These are phyloP conservation scores for Fusarium proliferatum DNA, from an alignment of 2,329 filamentous ascomycete genomes.

Conservation along the genomic window DNA sequence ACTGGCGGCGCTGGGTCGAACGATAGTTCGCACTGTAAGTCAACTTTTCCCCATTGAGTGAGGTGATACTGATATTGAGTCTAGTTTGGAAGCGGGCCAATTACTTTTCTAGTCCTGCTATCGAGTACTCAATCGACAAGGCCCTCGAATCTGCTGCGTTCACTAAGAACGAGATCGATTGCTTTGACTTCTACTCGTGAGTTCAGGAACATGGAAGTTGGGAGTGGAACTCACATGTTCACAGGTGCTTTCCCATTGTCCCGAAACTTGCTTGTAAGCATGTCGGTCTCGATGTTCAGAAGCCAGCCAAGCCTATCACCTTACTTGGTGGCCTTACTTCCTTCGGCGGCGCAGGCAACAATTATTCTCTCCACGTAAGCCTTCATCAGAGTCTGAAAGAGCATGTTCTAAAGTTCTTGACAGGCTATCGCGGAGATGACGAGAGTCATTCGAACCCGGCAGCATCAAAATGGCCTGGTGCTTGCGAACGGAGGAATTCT, in stretches of 20 bases:
- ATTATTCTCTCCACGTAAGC: conserved; percentile 75
- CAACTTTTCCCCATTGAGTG: accelerated
- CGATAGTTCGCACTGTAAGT: conserved; percentile 64
- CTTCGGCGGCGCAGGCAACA: conserved; percentile 77
- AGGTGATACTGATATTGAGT: accelerated
- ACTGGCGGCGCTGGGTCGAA: conserved; percentile 71
- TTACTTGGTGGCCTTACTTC: conserved; percentile 74
- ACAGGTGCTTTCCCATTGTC: conserved; percentile 76
- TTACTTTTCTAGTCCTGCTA: conserved; percentile 67
- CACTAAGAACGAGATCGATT: conserved; percentile 63
- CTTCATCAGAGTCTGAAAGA: conserved; percentile 41
- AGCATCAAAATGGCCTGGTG: conserved; percentile 63
- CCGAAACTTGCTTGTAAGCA: conserved; percentile 73
- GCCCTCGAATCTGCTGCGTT: conserved; percentile 61
- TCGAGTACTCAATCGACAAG: conserved; percentile 67
- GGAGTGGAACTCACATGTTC: accelerated
- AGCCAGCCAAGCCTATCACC: conserved; percentile 64
- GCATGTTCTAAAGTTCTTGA: accelerated
- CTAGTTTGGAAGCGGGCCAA: conserved; percentile 71
- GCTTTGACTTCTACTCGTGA: conserved; percentile 73
- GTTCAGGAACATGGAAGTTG: not conserved
- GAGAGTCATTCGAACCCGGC: conserved; percentile 60
- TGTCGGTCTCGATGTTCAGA: conserved; percentile 62
- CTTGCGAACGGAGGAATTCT: conserved; percentile 74
- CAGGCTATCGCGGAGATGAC: conserved; percentile 64